Evolutionary conservation across 2,329 filamentous ascomycete genomes (phyloP).

Genomic region (Diaporthe caulivora): DNA sequence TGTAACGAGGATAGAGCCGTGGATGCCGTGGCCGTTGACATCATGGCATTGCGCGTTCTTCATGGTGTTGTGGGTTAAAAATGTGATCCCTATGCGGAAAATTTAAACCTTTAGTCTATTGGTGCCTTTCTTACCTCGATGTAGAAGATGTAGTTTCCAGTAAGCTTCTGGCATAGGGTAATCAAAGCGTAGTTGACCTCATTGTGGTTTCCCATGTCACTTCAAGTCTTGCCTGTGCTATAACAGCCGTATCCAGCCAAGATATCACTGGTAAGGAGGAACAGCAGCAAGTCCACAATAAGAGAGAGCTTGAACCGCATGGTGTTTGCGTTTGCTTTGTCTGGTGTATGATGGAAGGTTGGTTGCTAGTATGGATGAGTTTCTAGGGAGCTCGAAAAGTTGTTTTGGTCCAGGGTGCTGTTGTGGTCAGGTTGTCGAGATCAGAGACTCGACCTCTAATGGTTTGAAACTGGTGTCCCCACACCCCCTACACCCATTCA

Average conservation of each 20-base stretch:
- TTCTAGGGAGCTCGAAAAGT: background rate
- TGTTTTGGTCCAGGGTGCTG: background rate
- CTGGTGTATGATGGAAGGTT: background rate
- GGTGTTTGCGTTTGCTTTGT: background rate
- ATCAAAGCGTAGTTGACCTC: background rate
- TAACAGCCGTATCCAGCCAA: background rate
- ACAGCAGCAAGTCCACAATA: background rate
- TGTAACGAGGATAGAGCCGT: background rate
- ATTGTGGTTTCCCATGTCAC: background rate
- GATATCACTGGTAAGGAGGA: background rate
- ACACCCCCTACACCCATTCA: background rate
- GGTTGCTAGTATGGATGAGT: background rate
- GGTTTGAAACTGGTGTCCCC: background rate
- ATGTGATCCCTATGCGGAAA: rapidly evolving
- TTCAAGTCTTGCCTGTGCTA: background rate
- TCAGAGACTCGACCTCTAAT: background rate
- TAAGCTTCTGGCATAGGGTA: background rate
- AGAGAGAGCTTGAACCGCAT: background rate
- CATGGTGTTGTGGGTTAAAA: background rate
- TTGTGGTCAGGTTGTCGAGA: background rate
- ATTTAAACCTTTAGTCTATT: rapidly evolving
- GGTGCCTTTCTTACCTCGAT: background rate
- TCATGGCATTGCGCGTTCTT: background rate
- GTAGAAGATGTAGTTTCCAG: background rate
- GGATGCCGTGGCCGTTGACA: background rate